Evolutionary conservation across 2,329 filamentous ascomycete genomes (phyloP), one percentile per base, ranked within the genome.

Genomic region (Emmonsiellopsis sp.): DNA sequence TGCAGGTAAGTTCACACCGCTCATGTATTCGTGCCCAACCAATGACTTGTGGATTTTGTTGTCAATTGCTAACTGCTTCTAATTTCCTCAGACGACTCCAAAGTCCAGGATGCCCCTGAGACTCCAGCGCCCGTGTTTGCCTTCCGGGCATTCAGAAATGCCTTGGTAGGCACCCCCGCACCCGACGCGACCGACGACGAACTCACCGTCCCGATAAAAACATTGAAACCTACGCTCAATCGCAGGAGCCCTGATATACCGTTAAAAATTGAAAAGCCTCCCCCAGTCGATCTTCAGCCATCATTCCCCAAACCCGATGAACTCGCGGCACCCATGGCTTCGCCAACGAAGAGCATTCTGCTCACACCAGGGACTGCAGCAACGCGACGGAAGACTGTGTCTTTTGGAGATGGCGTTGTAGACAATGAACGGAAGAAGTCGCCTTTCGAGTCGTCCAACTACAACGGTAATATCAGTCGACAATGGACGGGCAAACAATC

Each of bases 101-200:
- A 53, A 20, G 67, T 71, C 54, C 62, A 77, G 54, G 80, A 83
- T 35, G 70, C 77, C 6, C 82, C 81, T 49, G 79, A 84, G 59
- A 86, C 82, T 1, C 83, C 83, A 7, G 83, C 82, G 46, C 82
- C 82, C 46, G 75, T 85, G 20, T 86, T 86, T 64, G 82, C 82
- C 15, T 78, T 84, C 53, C 82, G 83, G 62, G 83, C 83, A 13
- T 83, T 85, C 72, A 77, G 82, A 67, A 77, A 78, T 66, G 55
- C 69, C 42, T 68, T 72, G 55, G 63, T 77, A 55, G 81, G 84
- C 42, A 71, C 78, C 6, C 82, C 81, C 49, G 80, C 84, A 59
- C 85, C 83, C 1, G 68, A 70, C 11, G 62, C 67, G 8, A 58
- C 61, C 20, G 62, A 57, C 41, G 61, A 62, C 44, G 60, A 54